Evolutionary conservation across 805 yeast species (phyloP).

Genomic region (Torulaspora microellipsoides): DNA sequence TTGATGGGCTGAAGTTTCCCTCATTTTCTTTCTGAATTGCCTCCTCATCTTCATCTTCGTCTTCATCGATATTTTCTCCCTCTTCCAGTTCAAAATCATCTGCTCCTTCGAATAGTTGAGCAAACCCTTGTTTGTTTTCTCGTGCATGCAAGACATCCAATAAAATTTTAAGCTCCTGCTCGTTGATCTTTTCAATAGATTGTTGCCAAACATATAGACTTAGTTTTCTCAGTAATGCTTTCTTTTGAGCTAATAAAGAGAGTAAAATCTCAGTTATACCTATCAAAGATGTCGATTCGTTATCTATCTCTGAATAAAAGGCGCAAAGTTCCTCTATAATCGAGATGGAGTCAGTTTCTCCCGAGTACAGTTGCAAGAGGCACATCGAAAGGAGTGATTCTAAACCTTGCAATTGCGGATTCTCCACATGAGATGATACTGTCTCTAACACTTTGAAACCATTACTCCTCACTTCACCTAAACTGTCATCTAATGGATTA

Average conservation of each 20-base stretch:
- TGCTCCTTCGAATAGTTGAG: constrained; percentile 64
- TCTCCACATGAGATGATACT: constrained; percentile 31
- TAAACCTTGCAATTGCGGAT: constrained; percentile 52
- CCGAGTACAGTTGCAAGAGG: constrained; percentile 69
- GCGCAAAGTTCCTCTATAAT: constrained; percentile 62
- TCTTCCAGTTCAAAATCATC: constrained; percentile 45
- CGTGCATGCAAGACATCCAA: constrained; percentile 55
- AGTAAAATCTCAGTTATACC: constrained; percentile 56
- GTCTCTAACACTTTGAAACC: constrained; percentile 46
- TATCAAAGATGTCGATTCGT: constrained; percentile 41
- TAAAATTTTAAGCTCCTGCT: constrained; percentile 44
- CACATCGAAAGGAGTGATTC: constrained; percentile 75
- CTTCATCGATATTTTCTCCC: constrained; percentile 40
- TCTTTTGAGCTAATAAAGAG: constrained; percentile 53
- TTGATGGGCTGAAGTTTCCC: constrained; percentile 27
- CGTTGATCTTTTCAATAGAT: constrained; percentile 44
- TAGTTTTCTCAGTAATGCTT: constrained; percentile 52
- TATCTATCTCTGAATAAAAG: constrained; percentile 36
- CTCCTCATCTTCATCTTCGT: constrained; percentile 30
- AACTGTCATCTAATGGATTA: constrained; percentile 54
- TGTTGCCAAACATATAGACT: constrained; percentile 55
- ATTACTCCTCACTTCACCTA: constrained; percentile 44
- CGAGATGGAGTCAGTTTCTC: constrained; percentile 69
- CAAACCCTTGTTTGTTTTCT: constrained; percentile 81
- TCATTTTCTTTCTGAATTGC: constrained; percentile 31